Conservation (phyloP, 1,284 basidiomycete genomes). For the Ustilago trichophora region DNA sequence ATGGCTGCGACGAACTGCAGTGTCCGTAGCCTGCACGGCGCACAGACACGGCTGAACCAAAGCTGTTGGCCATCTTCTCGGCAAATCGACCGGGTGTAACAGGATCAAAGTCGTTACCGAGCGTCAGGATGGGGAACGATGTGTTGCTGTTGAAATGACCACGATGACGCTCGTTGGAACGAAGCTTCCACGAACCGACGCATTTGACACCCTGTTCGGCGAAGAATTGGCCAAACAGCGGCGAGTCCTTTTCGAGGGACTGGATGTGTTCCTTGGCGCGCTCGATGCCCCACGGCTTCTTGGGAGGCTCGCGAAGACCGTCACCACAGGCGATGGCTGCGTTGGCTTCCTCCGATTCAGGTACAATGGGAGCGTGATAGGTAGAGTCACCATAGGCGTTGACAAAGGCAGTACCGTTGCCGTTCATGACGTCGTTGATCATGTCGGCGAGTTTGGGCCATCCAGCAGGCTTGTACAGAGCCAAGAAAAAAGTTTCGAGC, state of each 20-base stretch:
- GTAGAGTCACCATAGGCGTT: slow-evolving; percentile 34
- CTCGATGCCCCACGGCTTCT: slow-evolving; percentile 29
- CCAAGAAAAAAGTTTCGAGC: slow-evolving; percentile 26
- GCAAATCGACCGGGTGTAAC: slow-evolving; percentile 47
- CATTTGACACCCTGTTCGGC: slow-evolving; percentile 23
- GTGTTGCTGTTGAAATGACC: slow-evolving; percentile 47
- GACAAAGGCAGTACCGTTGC: slow-evolving; percentile 39
- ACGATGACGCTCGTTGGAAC: slow-evolving; percentile 42
- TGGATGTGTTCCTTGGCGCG: slow-evolving; percentile 24
- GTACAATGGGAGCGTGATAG: slow-evolving; percentile 18
- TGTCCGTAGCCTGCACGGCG: slow-evolving; percentile 46
- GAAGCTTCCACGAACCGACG: slow-evolving; percentile 36
- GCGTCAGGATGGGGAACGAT: slow-evolving; percentile 41
- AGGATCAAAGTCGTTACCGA: slow-evolving; percentile 55
- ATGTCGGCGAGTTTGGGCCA: slow-evolving; percentile 40
- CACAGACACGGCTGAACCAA: slow-evolving; percentile 38
- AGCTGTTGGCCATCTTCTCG: slow-evolving; percentile 40
- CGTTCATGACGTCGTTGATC: slow-evolving; percentile 39
- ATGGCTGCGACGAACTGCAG: slow-evolving; percentile 43
- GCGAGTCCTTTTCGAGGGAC: slow-evolving; percentile 31
- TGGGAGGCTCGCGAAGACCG: slow-evolving; percentile 11
- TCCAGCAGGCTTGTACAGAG: slow-evolving; percentile 39
- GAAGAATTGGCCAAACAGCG: slow-evolving; percentile 43
- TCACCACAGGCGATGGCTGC: slow-evolving; percentile 46
- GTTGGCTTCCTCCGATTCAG: slow-evolving; percentile 28